Base-by-base conservation (phyloP, 805 yeast genomes). In the Candida saitoana region DNA sequence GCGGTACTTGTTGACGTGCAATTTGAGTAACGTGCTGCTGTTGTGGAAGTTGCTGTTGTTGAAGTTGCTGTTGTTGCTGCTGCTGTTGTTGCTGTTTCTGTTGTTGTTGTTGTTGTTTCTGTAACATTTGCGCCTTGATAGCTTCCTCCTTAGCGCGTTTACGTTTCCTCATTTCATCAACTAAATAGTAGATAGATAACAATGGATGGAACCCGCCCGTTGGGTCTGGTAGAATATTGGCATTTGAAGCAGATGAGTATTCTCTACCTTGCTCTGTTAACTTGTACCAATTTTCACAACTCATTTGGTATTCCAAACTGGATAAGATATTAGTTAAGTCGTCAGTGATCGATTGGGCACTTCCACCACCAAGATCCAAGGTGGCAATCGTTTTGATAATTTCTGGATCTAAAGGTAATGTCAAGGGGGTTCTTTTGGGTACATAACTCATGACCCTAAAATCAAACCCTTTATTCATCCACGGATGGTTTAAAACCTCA, bases 391-490 rank as follows among this genome's bases (percentile, higher is more conserved):
- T 87, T 43, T 74, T 73, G 8, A 91, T 67, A 8, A 90, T 87
- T 1, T 67, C 74, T 0, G 71, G 72, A 53, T 87, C 83, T 40
- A 87, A 67, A 0, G 95, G 95, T 40, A 76, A 65, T 14, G 71
- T 67, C 52, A 93, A 64, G 2, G 99, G 99, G 3, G 69, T 62
- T 51, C 99, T 74, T 38, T 73, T 74, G 0, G 98, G 96, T 31
- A 93, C 63, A 57, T 82, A 84, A 34, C 80, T 79, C 8, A 80
- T 74, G 1, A 86, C 82, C 0, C 82, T 76, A 27, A 76, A 76
- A 42, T 88, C 96, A 57, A 77, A 89, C 27, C 96, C 96, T 58
- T 82, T 81, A 42, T 74, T 74, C 91, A 93, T 87, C 99, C 99
- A 93, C 1, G 96, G 96, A 55, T 93, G 98, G 43, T 76, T 73